Percentiles rank a stretch among this genome's conserved stretches.
These are phyloP conservation scores for Auxenochlorella pyrenoidosa DNA, from an alignment of 139 green algal species.

Conservation along the genomic window DNA sequence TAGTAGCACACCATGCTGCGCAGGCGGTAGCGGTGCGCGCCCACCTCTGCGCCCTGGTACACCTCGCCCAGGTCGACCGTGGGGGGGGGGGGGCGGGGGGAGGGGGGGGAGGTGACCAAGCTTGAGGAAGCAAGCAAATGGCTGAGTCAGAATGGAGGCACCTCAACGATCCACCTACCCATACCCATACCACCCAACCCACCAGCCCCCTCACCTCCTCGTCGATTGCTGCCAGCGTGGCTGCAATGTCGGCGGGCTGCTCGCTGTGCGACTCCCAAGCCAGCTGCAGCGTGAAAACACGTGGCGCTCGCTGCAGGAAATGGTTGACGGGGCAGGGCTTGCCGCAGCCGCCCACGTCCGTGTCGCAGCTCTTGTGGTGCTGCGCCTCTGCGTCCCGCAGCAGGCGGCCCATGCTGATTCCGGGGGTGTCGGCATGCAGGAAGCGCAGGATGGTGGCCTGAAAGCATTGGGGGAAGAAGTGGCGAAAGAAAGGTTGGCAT, in stretches of 20 bases:
- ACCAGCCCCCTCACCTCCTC: neutral
- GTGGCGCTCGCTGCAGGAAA: constrained; percentile 29
- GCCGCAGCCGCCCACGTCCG: neutral
- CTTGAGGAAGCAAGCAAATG: no score
- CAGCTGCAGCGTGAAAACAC: constrained; percentile 69
- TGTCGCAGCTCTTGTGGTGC: neutral
- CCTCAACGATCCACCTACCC: no score
- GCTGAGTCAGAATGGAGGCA: no score
- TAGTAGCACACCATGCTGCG: constrained; percentile 81
- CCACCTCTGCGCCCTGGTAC: neutral
- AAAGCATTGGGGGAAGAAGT: neutral
- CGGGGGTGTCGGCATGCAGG: neutral
- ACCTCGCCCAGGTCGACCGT: neutral
- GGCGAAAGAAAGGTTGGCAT: neutral
- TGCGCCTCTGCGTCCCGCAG: neutral
- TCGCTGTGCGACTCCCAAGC: neutral
- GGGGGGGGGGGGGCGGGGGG: no score
- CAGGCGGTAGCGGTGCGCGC: constrained; percentile 52
- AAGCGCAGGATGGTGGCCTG: neutral
- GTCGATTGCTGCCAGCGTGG: neutral
- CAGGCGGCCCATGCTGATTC: neutral
- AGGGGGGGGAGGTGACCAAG: no score
- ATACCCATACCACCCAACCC: neutral
- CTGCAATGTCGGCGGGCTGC: constrained; percentile 28
- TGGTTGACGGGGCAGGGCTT: neutral